Evolutionary conservation across 2,329 filamentous ascomycete species (phyloP), one percentile per base, ranked within the genome.

Genomic region (Penicillium sp.): DNA sequence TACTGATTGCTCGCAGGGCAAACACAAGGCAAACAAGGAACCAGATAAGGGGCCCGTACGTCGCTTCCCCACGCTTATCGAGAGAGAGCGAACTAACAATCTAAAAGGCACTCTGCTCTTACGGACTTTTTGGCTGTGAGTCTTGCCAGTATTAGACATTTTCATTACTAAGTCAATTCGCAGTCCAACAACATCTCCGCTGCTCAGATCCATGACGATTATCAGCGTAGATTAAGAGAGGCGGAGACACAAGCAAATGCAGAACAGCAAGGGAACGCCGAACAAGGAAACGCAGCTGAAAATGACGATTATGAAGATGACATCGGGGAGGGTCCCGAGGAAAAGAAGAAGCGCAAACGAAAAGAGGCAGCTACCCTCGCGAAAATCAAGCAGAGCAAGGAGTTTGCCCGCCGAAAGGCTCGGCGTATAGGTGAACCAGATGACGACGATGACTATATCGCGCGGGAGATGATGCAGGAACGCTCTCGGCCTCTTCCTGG

Each of bases 121-220:
- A 90, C 88, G 7, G 87, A 90, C 71, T 90, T 90, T 69, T 78
- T 90, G 58, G 88, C 88, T 53, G 86, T 86, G 77, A 73, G 83
- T 77, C 48, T 48, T 60, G 26, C 7, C 9, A 7, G 19, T 53
- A n/a, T 29, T n/a, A n/a, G 47, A 31, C 47, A 31, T 5, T 45
- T 44, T 23, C 30, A 30, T n/a, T 57, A 38, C 61, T 11, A 3
- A 26, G 29, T 49, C 65, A 30, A 11, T 11, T 60, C 30, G 61
- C n/a, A 85, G 80, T 85, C 87, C 17, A 88, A 89, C 76, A 88
- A 89, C 69, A 89, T 89, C 69, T 89, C 87, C 8, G 87, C 87
- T 3, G 81, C 81, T 57, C 85, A 88, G 68, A 89, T 90, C 63
- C 82, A 84, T 50, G 79, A 85, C 67, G 86, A 87, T 56, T 86